Evolutionary conservation across 108 stramenopile genomes (phyloP).

Genomic region (Parietichytrium sp.): DNA sequence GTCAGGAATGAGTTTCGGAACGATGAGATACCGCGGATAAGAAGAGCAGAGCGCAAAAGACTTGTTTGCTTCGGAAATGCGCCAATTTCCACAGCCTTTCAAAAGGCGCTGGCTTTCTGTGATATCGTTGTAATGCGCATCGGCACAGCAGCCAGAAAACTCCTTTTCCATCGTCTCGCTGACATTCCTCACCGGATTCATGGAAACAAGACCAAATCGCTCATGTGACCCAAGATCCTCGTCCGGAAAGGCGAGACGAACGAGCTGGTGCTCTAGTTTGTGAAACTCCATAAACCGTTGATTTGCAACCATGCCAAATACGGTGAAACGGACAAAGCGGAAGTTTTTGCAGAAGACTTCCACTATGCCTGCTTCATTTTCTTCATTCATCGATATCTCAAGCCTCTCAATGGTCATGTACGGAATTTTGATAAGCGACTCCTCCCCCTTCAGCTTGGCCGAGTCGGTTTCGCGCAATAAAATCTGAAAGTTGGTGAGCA

Average conservation of each 20-base stretch:
- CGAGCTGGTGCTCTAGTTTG: slow-evolving; percentile 8
- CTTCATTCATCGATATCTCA: background rate
- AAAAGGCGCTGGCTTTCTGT: background rate
- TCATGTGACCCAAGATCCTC: background rate
- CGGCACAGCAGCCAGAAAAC: slow-evolving; percentile 7
- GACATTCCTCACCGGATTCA: background rate
- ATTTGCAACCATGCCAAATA: slow-evolving; percentile 19
- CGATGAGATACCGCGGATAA: slow-evolving; percentile 8
- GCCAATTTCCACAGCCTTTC: background rate
- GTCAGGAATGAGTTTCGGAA: background rate
- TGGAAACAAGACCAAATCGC: background rate
- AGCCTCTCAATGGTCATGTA: slow-evolving; percentile 30
- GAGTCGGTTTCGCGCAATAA: background rate
- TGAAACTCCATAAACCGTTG: slow-evolving; percentile 5
- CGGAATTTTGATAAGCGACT: slow-evolving; percentile 11
- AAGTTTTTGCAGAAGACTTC: slow-evolving; percentile 26
- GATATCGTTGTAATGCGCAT: background rate
- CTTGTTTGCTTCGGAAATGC: background rate
- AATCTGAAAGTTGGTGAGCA: slow-evolving; percentile 5
- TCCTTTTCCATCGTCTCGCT: too few relatives aligned
- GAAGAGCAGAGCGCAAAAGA: background rate
- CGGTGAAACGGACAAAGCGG: background rate
- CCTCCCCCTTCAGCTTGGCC: background rate
- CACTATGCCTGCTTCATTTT: slow-evolving; percentile 2
- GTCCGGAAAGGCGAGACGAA: background rate